Base-by-base conservation (phyloP, 805 yeast genomes). In the Jamesozyma hellenica region DNA sequence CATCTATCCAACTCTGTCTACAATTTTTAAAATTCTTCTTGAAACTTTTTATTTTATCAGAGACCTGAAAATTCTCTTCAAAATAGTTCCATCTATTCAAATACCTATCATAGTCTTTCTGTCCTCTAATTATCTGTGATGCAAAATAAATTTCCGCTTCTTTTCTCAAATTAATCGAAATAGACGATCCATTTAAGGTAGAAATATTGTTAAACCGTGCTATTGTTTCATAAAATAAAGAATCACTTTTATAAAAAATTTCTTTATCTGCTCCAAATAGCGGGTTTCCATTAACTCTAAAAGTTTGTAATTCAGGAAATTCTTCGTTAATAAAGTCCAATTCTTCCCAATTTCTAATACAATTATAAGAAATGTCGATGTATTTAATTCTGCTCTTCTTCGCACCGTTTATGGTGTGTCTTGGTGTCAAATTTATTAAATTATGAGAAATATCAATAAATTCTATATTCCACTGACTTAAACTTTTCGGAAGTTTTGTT, bases 91-190 rank as follows among this genome's bases (percentile, higher is more conserved):
- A 79, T 23, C 72, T 52, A 15, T 27, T 28, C 15, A 36, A 38
- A 4, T 14, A 31, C 13, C 31, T 34, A 16, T 59, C 47, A 32
- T 58, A 65, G 1, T 32, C 32, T 36, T 63, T 48, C 5, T 58
- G 53, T 1, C 53, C 51, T 1, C 43, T 39, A 8, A 40, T 33
- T 0, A 82, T 73, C 44, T 67, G 67, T 4, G 77, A 66, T 23
- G 82, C 62, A 43, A 82, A 77, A 52, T 72, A 84, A 4, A 82
- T 53, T 54, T 86, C 95, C 1, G 83, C 80, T 46, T 79, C 82
- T 5, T 42, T 47, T 14, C 86, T 65, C 36, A 77, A 82, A 2
- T 59, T 66, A 0, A 34, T 40, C 3, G 63, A 52, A 8, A 84
- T 60, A 0, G 28, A 37, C 0, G 77, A 67, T 1, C 95, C 94